phyloP scores from a whole-genome alignment of 805 yeast genomes.

The Middelhovenomyces tepae region DNA sequence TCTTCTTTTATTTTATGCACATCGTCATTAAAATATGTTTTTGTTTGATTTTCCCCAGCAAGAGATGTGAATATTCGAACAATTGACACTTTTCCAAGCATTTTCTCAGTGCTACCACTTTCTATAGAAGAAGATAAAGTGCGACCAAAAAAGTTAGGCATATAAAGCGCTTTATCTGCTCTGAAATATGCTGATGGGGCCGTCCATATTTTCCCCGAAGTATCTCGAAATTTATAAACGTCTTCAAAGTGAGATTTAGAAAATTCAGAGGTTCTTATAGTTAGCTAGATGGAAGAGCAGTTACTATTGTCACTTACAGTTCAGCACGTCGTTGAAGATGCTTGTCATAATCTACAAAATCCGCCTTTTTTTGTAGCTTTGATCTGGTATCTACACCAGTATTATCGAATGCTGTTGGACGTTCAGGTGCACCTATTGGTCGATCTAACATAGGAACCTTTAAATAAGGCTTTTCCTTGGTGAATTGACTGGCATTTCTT shows the following conservation, averaged over 20 bases:
- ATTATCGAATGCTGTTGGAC: slow-evolving; percentile 34
- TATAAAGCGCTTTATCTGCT: slow-evolving; percentile 60
- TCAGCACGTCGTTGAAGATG: slow-evolving; percentile 41
- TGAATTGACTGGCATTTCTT: not conserved
- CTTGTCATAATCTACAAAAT: slow-evolving; percentile 41
- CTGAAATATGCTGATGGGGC: slow-evolving; percentile 78
- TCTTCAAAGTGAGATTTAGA: slow-evolving; percentile 62
- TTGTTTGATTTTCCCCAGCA: slow-evolving; percentile 60
- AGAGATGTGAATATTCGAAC: slow-evolving; percentile 58
- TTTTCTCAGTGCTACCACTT: slow-evolving; percentile 29
- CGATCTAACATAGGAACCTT: slow-evolving; percentile 25
- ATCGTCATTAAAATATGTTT: slow-evolving; percentile 46
- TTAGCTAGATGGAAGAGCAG: no score
- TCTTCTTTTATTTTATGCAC: slow-evolving; percentile 33
- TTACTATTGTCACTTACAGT: slow-evolving; percentile 44
- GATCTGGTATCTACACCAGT: slow-evolving; percentile 34
- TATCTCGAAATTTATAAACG: slow-evolving; percentile 54
- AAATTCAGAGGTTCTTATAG: no score
- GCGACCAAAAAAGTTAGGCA: slow-evolving; percentile 68
- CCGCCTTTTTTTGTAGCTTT: slow-evolving; percentile 33
- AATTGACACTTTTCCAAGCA: slow-evolving; percentile 48
- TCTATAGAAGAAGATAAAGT: slow-evolving; percentile 31
- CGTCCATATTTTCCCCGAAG: slow-evolving; percentile 75
- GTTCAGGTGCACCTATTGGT: slow-evolving; percentile 38
- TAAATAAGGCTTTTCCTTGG: slow-evolving; percentile 1